Base-by-base conservation (phyloP, 257 asterid genomes). In the Nicotiana attenuata region DNA sequence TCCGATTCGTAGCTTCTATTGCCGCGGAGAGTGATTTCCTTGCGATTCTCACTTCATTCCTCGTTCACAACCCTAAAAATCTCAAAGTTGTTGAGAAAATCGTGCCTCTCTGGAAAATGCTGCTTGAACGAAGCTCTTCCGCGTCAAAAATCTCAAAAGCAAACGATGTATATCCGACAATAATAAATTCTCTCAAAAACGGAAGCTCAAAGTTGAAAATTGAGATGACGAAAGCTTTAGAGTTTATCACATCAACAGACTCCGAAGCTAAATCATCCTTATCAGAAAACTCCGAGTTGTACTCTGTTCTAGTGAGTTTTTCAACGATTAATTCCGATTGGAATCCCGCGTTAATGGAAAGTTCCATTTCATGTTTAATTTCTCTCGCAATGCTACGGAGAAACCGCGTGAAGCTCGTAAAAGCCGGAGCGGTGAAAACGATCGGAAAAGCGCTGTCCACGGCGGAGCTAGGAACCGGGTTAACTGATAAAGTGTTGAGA, bases 401-500 rank as follows among this genome's bases (percentile, higher is more conserved):
- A 55, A 91, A 90, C 78, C 83, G 92, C 61, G 41, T 66, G 0
- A 90, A 80, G 67, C 67, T 94, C 5, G 92, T 91, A 13, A 88
- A 88, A 13, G 81, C 82, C 14, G 97, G 97, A 5, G 92, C 92
- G 4, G 94, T 91, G 3, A 81, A 59, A 50, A 87, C 79, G 7
- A 78, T 90, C 10, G 68, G 93, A 22, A 89, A 87, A 78, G 88
- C 89, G 8, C 87, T 92, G 0, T 56, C 89, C 22, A 90, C 82
- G 26, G 85, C 89, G 52, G 95, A 93, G 66, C 68, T 91, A 78
- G 87, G 77, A 13, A 78, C 86, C 16, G 31, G 81, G 0, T 22
- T 84, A 26, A 86, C 89, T 10, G 98, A 91, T 26, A 94, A 89
- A 16, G 87, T 86, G 10, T 80, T 94, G 78, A 92, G 87, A 83